Evolutionary conservation across 2,329 filamentous ascomycete species (phyloP).

Genomic region (Apiospora saccharicola): DNA sequence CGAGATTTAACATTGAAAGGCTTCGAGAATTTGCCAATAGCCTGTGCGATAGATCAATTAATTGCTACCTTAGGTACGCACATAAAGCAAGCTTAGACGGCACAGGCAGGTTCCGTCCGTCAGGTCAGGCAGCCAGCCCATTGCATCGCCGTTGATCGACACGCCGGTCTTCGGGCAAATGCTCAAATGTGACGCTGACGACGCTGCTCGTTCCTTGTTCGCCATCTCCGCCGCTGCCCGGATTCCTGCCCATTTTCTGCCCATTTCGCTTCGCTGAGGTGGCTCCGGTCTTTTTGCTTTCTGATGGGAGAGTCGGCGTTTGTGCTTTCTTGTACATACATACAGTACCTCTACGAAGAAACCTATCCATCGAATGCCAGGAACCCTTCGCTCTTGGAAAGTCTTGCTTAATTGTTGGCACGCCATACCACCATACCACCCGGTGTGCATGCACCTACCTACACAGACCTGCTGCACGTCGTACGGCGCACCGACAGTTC

Average conservation of each 20-base stretch:
- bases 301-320: background rate
- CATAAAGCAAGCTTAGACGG: background rate
- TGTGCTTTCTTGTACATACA: background rate
- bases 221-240: slow-evolving; percentile 14
- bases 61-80: background rate
- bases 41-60: slow-evolving; percentile 13
- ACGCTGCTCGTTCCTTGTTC: background rate
- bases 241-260: background rate
- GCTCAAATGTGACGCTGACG: slow-evolving; percentile 14
- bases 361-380: background rate
- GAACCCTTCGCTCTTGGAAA: slow-evolving; percentile 4
- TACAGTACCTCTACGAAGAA: background rate
- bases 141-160: slow-evolving; percentile 14
- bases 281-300: background rate
- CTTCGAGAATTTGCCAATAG: slow-evolving; percentile 17
- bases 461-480: background rate
- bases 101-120: background rate
- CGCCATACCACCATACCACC: background rate
- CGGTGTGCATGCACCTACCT: background rate
- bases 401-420: background rate
- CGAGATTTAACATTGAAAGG: slow-evolving; percentile 12
- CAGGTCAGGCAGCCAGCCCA: background rate
- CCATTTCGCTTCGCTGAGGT: background rate
- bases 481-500: slow-evolving; percentile 8
- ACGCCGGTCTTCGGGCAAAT: slow-evolving; percentile 13